Percentiles rank a stretch among this genome's conserved stretches.
These are phyloP conservation scores for Coemansia sp. DNA, from an alignment of 192 early-diverging fungal genomes.

Conservation along the genomic window DNA sequence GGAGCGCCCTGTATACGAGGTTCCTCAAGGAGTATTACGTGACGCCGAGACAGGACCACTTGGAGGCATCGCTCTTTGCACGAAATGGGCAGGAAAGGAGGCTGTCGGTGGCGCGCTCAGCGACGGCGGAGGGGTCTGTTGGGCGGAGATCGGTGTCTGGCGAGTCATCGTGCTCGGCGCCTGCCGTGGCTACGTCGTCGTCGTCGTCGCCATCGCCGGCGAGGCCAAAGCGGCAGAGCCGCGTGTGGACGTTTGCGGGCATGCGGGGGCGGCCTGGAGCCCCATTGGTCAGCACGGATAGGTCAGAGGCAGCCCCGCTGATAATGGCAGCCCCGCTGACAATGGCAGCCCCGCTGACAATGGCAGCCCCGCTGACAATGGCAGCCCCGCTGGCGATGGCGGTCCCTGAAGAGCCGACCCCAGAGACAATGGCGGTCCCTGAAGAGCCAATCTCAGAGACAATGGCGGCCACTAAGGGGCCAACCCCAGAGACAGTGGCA, in stretches of 20 bases:
- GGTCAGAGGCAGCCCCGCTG: slow-evolving; percentile 21
- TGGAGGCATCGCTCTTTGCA: slow-evolving; percentile 29
- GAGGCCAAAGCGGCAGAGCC: neutral
- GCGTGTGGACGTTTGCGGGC: slow-evolving; percentile 24
- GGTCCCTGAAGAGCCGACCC: neutral
- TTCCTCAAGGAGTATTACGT: slow-evolving; percentile 59
- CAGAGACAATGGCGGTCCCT: no score
- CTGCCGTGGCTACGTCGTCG: neutral
- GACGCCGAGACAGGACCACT: slow-evolving; percentile 33
- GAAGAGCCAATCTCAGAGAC: no score
- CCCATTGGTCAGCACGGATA: slow-evolving; percentile 26
- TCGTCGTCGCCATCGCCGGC: no score
- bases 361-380: no score
- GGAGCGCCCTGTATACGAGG: slow-evolving; percentile 62
- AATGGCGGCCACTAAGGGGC: no score
- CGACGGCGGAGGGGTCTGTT: slow-evolving; percentile 10
- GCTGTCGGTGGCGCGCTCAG: slow-evolving; percentile 22
- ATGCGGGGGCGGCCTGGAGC: slow-evolving; percentile 13
- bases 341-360: no score
- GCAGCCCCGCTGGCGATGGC: no score
- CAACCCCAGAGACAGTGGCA: no score
- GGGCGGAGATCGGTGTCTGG: slow-evolving; percentile 14
- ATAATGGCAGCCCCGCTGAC: no score
- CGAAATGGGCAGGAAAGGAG: neutral
- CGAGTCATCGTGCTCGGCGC: slow-evolving; percentile 3